A percentile compares a stretch with the other conserved stretches of the same genome.
These are phyloP conservation scores for Eimeria acervulina DNA, from an alignment of 169 alveolate species.

Conservation along the genomic window DNA sequence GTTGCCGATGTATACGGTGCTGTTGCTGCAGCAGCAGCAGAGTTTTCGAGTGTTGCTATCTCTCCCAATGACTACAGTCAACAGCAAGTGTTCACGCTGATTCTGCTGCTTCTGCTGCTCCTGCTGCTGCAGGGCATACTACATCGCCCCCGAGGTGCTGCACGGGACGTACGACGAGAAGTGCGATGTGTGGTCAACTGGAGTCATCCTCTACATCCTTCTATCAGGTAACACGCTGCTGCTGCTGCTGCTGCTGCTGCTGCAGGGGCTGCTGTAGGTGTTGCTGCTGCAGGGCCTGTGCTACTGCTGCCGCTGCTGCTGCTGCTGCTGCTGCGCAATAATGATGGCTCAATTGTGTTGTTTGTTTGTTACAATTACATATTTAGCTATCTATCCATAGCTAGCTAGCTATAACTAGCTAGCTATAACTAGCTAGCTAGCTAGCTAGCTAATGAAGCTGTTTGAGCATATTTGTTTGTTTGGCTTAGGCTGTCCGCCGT, in stretches of 20 bases:
- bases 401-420: background rate
- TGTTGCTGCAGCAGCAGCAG: constrained; percentile 26
- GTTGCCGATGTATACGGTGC: too few species aligned
- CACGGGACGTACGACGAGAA: constrained; percentile 94
- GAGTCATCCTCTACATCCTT: constrained; percentile 94
- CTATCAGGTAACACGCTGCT: constrained; percentile 88
- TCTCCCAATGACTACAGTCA: too few species aligned
- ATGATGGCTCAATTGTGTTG: too few species aligned
- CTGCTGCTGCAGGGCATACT: constrained; percentile 89
- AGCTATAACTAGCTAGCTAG: too few species aligned
- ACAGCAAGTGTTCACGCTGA: too few species aligned
- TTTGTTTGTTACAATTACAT: too few species aligned
- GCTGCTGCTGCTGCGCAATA: too few species aligned
- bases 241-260: background rate
- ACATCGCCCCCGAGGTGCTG: constrained; percentile 96
- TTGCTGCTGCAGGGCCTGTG: background rate
- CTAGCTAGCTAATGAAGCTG: background rate
- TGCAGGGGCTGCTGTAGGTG: background rate
- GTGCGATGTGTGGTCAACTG: constrained; percentile 96
- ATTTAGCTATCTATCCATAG: too few species aligned
- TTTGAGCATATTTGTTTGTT: constrained; percentile 7
- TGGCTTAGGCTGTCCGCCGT: constrained; percentile 93
- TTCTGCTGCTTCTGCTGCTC: background rate
- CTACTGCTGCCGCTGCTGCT: too few species aligned
- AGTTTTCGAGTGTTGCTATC: too few species aligned